Evolutionary conservation across 805 yeast species (phyloP), one percentile per base, ranked within the genome.

Genomic region (Citeromyces matritensis): DNA sequence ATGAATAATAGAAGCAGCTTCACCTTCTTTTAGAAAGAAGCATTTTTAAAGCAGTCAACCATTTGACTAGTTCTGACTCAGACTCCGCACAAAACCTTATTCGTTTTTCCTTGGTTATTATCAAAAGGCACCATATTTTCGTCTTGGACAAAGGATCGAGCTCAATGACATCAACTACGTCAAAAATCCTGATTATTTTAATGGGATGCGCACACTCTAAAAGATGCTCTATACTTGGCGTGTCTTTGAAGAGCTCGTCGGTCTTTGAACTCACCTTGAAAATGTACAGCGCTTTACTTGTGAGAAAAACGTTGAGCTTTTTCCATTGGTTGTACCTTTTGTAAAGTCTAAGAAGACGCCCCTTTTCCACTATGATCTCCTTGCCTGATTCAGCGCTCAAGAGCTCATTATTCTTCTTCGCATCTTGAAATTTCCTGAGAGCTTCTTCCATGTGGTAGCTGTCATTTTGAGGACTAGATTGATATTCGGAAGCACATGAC

Each of bases 311-410:
- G 9, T 25, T 15, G 12, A 13, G 12, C 9, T 25, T 25, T 32
- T 53, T 57, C 73, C 74, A 68, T 38, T 65, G 70, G 39, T 58
- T 62, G 41, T 57, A 58, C 9, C 61, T 43, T 31, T 57, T 59
- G 34, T 53, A 53, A 15, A 64, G 51, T 9, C 67, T 43, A 25
- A 53, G 39, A 9, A 67, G 38, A 30, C 52, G 43, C 0, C 75
- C 74, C 33, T 55, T 44, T 24, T 57, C 60, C 10, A 69, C 47
- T 0, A 51, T 41, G 24, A 53, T 53, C 27, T 61, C 65, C 6
- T 40, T 50, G 47, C 13, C 38, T 37, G 30, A 27, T 19, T 25
- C 33, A 27, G 32, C 34, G 27, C 35, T n/a, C n/a, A n/a, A n/a
- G n/a, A n/a, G n/a, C n/a, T n/a, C n/a, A n/a, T n/a, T n/a, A n/a